Evolutionary conservation across 345 rosid genomes (phyloP), one percentile per base, ranked within the genome.

Genomic region (Acer negundo): DNA sequence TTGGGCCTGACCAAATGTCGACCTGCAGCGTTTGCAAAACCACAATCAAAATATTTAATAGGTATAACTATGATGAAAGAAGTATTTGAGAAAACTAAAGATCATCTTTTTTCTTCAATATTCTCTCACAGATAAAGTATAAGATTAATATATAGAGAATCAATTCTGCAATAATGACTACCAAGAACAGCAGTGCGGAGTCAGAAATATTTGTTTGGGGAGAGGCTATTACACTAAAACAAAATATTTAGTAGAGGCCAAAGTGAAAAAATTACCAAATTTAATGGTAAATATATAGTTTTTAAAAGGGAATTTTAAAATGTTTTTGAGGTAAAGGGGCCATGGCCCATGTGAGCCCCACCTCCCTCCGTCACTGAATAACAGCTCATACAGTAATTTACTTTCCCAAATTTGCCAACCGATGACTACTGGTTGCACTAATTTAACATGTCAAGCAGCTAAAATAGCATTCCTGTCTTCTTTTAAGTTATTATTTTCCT

Each of bases 1-100:
- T 84, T 95, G 95, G 28, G 91, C 84, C 82, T 90, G 94, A 75
- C 97, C 97, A 86, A 93, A 95, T 55, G 85, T 88, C 47, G 96
- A 93, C 80, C 98, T 95, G 89, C 83, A 85, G 13, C 8, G 59
- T 61, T 61, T 4, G 11, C 44, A 67, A 78, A 26, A 51, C 19
- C 19, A 47, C 24, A 31, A 70, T 15, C 59, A 80, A 61, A 31
- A 28, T 40, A 2, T 47, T 17, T 16, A 7, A 42, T 17, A 44
- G 20, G 56, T 28, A 23, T 17, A 62, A 24, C 4, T 19, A 73
- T 40, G 24, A 74, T n/a, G 28, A 24, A 64, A 74, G 22, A 47
- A 17, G 58, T n/a, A 74, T 22, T 44, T 31, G 2, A 35, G 40
- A 15, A 9, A 59, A 55, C 22, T 47, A 10, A 66, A 46, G 12